These are phyloP conservation scores for Colletotrichum higginsianum DNA, from an alignment of 2,329 filamentous ascomycete genomes.

Conservation along the genomic window DNA sequence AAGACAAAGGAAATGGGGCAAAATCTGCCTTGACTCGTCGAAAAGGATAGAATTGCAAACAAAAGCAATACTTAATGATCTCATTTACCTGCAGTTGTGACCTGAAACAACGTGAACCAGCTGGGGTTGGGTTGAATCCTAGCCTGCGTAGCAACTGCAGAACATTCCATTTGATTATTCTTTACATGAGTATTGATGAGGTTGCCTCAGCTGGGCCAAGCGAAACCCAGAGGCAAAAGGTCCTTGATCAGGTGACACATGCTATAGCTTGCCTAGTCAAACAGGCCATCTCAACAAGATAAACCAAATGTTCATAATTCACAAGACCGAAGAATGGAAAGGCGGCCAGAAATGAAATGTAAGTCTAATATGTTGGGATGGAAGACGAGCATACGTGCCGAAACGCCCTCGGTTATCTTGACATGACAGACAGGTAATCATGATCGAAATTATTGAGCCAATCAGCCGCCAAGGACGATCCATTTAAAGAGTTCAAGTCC, in stretches of 20 bases:
- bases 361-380: neutral
- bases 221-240: too few relatives aligned
- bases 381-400: neutral
- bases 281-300: neutral
- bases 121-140: neutral
- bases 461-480: too few relatives aligned
- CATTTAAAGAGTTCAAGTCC: too few relatives aligned
- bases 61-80: too few relatives aligned
- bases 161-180: neutral
- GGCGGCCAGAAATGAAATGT: neutral
- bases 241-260: neutral
- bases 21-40: too few relatives aligned
- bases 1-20: too few relatives aligned
- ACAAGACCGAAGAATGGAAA: too few relatives aligned
- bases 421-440: neutral
- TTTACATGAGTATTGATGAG: too few relatives aligned
- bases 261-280: neutral
- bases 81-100: neutral
- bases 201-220: too few relatives aligned
- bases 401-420: too few relatives aligned
- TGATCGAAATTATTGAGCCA: neutral
- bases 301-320: neutral
- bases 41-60: too few relatives aligned
- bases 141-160: neutral
- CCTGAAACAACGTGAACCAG: neutral